Conservation (phyloP, 169 alveolate species). For the Amoebophrya sp. region DNA sequence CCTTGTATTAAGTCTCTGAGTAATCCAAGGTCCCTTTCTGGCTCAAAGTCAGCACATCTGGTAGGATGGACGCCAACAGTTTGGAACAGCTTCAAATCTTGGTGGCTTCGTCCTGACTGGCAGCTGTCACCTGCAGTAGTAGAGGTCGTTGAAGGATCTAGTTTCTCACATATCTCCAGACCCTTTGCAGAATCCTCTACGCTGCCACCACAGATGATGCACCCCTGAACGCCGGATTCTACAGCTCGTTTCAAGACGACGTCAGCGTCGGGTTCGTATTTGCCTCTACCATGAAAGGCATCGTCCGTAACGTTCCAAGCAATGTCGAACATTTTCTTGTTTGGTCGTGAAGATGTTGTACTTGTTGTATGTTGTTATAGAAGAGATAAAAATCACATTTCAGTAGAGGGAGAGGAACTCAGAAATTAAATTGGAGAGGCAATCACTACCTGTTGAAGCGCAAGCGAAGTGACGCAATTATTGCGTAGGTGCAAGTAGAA, state of each 20-base stretch:
- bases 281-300: neutral
- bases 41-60: constrained; percentile 39
- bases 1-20: constrained; percentile 55
- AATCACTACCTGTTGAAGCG: no score
- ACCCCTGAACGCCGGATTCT: neutral
- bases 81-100: neutral
- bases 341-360: no score
- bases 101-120: no score
- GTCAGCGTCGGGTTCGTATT: neutral
- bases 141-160: no score
- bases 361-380: no score
- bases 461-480: no score
- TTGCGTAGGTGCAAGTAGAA: no score
- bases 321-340: neutral
- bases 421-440: no score
- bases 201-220: neutral
- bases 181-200: neutral
- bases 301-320: neutral
- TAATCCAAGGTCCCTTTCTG: constrained; percentile 56
- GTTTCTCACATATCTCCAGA: neutral
- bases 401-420: no score
- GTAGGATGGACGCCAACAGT: neutral
- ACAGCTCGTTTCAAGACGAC: neutral
- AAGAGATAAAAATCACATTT: no score
- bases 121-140: no score